A percentile compares a stretch with the other conserved stretches of the same genome.
Evolutionary conservation across 2,329 filamentous ascomycete genomes (phyloP).

Genomic region (Colletotrichum musicola): DNA sequence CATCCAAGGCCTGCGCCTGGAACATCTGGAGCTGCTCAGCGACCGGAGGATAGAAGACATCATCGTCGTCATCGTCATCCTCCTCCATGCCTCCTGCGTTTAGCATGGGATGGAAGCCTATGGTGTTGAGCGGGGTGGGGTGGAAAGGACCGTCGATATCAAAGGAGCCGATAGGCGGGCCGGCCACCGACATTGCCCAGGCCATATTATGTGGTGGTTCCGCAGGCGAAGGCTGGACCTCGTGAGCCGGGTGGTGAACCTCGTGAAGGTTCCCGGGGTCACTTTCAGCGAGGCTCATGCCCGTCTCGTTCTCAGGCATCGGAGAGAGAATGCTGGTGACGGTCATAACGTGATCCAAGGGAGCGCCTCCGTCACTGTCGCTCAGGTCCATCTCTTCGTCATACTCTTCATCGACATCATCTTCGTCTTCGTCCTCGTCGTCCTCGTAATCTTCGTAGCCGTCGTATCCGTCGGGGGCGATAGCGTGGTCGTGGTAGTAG

Average conservation of each 20-base stretch:
- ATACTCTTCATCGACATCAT: slow-evolving; percentile 33
- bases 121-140: slow-evolving; percentile 34
- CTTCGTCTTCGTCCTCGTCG: slow-evolving; percentile 28
- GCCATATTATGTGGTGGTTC: slow-evolving; percentile 30
- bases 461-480: slow-evolving; percentile 21
- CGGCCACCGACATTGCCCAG: slow-evolving; percentile 19
- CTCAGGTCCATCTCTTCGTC: slow-evolving; percentile 48
- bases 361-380: slow-evolving; percentile 51
- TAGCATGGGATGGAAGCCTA: slow-evolving; percentile 35
- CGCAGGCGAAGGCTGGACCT: slow-evolving; percentile 8
- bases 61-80: slow-evolving; percentile 28
- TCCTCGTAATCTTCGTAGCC: slow-evolving; percentile 32
- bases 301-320: slow-evolving; percentile 19
- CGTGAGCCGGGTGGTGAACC: background rate
- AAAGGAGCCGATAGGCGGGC: slow-evolving; percentile 5
- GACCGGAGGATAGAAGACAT: slow-evolving; percentile 18
- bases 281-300: background rate
- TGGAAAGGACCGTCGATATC: slow-evolving; percentile 22
- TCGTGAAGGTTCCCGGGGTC: slow-evolving; percentile 1
- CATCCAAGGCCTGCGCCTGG: slow-evolving; percentile 17
- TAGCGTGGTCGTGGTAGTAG: slow-evolving; percentile 29
- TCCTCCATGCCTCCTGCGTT: slow-evolving; percentile 24
- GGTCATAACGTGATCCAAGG: slow-evolving; percentile 33
- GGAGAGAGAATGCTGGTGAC: slow-evolving; percentile 33
- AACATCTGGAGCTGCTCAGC: slow-evolving; percentile 29